Percentiles rank a stretch among this genome's conserved stretches.
Evolutionary conservation across 1,284 basidiomycete genomes (phyloP).

Genomic region (Cryptococcus hybrid): DNA sequence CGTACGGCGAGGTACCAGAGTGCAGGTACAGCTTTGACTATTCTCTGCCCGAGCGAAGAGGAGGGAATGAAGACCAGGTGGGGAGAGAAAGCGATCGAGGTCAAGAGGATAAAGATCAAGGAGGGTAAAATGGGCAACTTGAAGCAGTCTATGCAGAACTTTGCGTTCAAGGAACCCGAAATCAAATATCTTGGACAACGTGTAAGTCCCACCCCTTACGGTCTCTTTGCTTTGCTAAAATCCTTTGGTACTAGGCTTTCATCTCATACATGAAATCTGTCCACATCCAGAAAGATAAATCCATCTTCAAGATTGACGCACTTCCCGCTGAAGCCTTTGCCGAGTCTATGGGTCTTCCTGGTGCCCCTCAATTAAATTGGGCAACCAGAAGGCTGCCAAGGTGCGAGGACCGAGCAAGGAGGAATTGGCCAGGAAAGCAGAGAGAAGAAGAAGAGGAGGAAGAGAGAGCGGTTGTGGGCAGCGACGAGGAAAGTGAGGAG

Average conservation of each 20-base stretch:
- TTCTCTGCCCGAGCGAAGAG: conserved; percentile 88
- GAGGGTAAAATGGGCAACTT: conserved; percentile 81
- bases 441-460: conserved; percentile 20
- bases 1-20: conserved; percentile 92
- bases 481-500: conserved; percentile 21
- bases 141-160: conserved; percentile 83
- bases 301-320: conserved; percentile 80
- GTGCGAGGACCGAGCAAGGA: conserved; percentile 22
- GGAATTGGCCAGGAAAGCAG: conserved; percentile 25
- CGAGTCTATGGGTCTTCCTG: conserved; percentile 86
- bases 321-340: conserved; percentile 84
- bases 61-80: conserved; percentile 77
- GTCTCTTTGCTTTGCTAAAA: not conserved
- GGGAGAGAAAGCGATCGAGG: conserved; percentile 68
- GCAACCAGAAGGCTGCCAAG: conserved; percentile 67
- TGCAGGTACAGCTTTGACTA: conserved; percentile 79
- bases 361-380: conserved; percentile 95
- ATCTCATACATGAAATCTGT: conserved; percentile 94
- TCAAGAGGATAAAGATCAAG: conserved; percentile 85
- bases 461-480: conserved; percentile 11
- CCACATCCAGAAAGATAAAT: conserved; percentile 91
- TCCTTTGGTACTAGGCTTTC: conserved; percentile 68
- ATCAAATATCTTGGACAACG: conserved; percentile 96
- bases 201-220: conserved; percentile 54
- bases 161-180: conserved; percentile 93